Percentiles rank a stretch among this genome's conserved stretches.
phyloP scores from a whole-genome alignment of 331 rosid genomes.

The Quercus lobata region DNA sequence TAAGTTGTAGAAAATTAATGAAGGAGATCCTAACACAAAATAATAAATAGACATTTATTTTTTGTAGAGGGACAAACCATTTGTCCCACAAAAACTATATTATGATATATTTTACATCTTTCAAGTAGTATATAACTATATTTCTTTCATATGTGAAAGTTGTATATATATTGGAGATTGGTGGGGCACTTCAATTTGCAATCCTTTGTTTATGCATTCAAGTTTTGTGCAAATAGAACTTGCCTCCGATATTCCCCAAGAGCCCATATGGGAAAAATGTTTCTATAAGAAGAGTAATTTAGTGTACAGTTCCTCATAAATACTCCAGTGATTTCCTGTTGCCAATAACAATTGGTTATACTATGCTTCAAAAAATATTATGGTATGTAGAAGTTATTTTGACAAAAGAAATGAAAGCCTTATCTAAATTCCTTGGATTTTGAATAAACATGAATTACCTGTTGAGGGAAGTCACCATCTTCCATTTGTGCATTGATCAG shows the following conservation, averaged over 20 bases:
- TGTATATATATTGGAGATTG: not conserved
- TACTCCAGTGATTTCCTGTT: conserved; percentile 58
- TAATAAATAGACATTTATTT: no score
- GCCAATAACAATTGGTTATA: not conserved
- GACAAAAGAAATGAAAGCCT: not conserved
- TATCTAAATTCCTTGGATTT: not conserved
- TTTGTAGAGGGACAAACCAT: no score
- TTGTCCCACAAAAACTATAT: not conserved
- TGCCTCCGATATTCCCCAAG: conserved; percentile 44
- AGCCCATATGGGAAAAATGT: conserved; percentile 72
- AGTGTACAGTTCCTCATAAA: conserved; percentile 51
- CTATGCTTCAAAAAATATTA: not conserved
- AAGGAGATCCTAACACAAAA: no score
- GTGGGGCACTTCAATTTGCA: not conserved
- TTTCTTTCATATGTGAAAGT: not conserved
- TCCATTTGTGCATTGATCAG: conserved; percentile 65
- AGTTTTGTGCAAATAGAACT: conserved; percentile 11
- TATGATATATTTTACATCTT: not conserved
- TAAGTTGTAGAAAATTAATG: no score
- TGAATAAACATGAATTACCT: conserved; percentile 26
- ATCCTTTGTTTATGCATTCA: not conserved
- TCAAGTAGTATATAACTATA: not conserved
- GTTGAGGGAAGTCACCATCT: conserved; percentile 70
- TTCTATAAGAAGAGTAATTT: conserved; percentile 47
- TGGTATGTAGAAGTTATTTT: not conserved